Evolutionary conservation across 2,329 filamentous ascomycete species (phyloP).

Genomic region (Zasmidium cellare): DNA sequence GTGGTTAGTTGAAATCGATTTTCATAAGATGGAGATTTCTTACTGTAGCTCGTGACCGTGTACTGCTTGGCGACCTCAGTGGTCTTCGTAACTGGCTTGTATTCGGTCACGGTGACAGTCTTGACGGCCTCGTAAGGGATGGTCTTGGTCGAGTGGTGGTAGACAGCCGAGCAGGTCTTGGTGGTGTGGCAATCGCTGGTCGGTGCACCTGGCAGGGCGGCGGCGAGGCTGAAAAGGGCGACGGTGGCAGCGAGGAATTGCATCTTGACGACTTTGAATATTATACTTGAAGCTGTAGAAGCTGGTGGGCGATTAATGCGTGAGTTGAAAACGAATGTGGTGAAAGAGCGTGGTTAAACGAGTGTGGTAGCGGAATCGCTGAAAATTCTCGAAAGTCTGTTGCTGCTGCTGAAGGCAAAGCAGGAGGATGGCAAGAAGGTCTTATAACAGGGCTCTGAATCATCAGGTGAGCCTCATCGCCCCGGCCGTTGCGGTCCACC

Average conservation of each 20-base stretch:
- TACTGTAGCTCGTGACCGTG: conserved; percentile 12
- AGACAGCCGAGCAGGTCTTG: conserved; percentile 17
- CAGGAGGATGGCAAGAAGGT: neutral
- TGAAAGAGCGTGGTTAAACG: neutral
- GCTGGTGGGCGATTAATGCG: neutral
- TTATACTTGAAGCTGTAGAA: neutral
- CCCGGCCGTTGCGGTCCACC: neutral
- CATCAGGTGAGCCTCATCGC: neutral
- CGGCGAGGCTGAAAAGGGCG: conserved; percentile 15
- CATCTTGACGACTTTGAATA: conserved; percentile 10
- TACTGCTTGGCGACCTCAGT: conserved; percentile 7
- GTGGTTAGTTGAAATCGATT: neutral
- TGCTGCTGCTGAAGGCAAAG: neutral
- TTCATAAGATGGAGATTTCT: neutral
- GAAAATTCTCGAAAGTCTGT: neutral
- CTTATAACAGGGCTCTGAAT: neutral
- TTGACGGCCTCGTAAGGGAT: conserved; percentile 16
- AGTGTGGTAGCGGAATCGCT: neutral
- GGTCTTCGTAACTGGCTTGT: conserved; percentile 12
- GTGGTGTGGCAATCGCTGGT: conserved; percentile 14
- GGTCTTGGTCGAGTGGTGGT: conserved; percentile 16
- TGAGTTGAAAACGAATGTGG: neutral
- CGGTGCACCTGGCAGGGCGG: conserved; percentile 15
- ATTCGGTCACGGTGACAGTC: conserved; percentile 17
- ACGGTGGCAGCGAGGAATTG: conserved; percentile 16